These are phyloP conservation scores for Alliaria petiolata DNA, from an alignment of 345 rosid genomes.

Conservation along the genomic window DNA sequence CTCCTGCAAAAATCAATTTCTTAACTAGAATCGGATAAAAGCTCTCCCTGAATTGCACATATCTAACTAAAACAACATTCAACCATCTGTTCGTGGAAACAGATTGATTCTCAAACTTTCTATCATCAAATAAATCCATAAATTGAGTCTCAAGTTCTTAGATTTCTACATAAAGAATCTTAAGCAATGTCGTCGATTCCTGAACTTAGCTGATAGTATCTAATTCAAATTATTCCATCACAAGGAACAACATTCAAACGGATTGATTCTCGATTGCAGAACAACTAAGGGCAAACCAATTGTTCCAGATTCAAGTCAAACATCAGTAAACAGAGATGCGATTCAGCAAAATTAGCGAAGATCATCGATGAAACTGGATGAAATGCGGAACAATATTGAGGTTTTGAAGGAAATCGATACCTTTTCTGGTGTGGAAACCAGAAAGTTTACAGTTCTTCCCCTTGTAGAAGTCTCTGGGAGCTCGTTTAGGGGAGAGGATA, in stretches of 20 bases:
- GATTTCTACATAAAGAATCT: neutral
- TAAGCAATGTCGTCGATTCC: neutral
- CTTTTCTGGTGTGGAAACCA: conserved; percentile 88
- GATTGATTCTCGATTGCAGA: neutral
- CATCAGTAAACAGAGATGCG: neutral
- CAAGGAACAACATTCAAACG: too few relatives aligned
- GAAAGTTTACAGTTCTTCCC: conserved; percentile 78
- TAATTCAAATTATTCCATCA: neutral
- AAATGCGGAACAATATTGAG: neutral
- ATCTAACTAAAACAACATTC: neutral
- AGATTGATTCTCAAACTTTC: too few relatives aligned
- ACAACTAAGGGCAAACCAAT: neutral
- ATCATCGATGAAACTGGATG: neutral
- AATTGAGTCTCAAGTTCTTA: too few relatives aligned
- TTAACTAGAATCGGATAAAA: neutral
- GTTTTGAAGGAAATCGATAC: conserved; percentile 11
- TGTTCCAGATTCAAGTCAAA: neutral
- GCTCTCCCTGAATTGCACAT: neutral
- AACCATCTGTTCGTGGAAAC: too few relatives aligned
- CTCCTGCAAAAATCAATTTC: too few relatives aligned
- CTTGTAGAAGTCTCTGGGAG: conserved; percentile 75
- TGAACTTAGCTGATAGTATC: neutral
- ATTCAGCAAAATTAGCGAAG: neutral
- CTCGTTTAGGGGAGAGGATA: conserved; percentile 78
- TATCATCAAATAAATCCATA: too few relatives aligned